These are phyloP conservation scores for Eragrostis nindensis DNA, from an alignment of 176 grass and related monocot genomes.

Conservation along the genomic window DNA sequence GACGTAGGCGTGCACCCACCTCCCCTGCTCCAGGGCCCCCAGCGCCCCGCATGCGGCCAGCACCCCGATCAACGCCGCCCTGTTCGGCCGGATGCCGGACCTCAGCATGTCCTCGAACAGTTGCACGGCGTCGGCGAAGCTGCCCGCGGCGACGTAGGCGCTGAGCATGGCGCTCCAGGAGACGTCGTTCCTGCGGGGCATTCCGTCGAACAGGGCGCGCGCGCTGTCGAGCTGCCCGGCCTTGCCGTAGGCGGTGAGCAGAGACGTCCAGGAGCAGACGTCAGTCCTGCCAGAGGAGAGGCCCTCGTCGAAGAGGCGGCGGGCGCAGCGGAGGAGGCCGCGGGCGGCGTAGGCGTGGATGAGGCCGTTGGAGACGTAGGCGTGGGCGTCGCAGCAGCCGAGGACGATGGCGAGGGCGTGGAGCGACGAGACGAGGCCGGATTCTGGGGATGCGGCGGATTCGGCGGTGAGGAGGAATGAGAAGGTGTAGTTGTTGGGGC, in stretches of 20 bases:
- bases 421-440: slow-evolving; percentile 15
- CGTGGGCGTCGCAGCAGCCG: slow-evolving; percentile 44
- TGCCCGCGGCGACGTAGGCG: slow-evolving; percentile 46
- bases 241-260: slow-evolving; percentile 38
- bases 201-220: slow-evolving; percentile 53
- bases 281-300: slow-evolving; percentile 20
- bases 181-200: slow-evolving; percentile 56
- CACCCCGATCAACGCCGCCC: slow-evolving; percentile 43
- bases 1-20: slow-evolving; percentile 61
- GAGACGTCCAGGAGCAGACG: slow-evolving; percentile 60
- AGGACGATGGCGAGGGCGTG: slow-evolving; percentile 51
- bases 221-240: slow-evolving; percentile 20
- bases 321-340: slow-evolving; percentile 38
- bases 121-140: slow-evolving; percentile 43
- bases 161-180: slow-evolving; percentile 66
- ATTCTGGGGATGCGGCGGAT: not conserved
- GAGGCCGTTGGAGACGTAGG: slow-evolving; percentile 65
- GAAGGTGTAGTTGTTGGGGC: slow-evolving; percentile 58
- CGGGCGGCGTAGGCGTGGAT: slow-evolving; percentile 62
- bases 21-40: slow-evolving; percentile 67
- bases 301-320: slow-evolving; percentile 38
- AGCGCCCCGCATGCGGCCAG: slow-evolving; percentile 55
- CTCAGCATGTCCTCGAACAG: slow-evolving; percentile 53
- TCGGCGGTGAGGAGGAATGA: slow-evolving; percentile 58
- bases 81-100: slow-evolving; percentile 39